Evolutionary conservation across 2,329 filamentous ascomycete species (phyloP).

Genomic region (Fusarium sacchari): DNA sequence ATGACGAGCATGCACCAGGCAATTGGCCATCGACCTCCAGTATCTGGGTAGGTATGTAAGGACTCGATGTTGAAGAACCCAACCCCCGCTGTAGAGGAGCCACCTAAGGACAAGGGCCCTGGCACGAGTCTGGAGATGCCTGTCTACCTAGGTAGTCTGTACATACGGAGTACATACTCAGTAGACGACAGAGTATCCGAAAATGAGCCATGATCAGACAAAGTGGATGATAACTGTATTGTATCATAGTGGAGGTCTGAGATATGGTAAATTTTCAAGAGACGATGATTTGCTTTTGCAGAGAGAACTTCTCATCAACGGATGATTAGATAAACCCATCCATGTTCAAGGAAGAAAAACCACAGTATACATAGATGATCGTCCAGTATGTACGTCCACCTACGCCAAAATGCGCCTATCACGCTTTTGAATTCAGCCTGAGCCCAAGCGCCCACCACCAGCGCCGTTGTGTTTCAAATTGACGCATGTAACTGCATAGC

Average conservation of each 20-base stretch:
- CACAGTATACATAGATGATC: neutral
- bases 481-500: conserved; percentile 16
- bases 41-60: neutral
- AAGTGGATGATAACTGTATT: neutral
- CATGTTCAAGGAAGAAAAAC: neutral
- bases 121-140: conserved; percentile 5
- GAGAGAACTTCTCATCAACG: neutral
- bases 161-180: too few species aligned
- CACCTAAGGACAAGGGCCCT: conserved; percentile 15
- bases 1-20: conserved; percentile 26
- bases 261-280: neutral
- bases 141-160: neutral
- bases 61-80: conserved; percentile 13
- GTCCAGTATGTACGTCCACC: neutral
- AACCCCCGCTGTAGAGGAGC: conserved; percentile 10
- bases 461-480: conserved; percentile 34
- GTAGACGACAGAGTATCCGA: conserved; percentile 8
- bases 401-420: conserved; percentile 5
- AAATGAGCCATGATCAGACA: conserved; percentile 1
- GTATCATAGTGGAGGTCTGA: neutral
- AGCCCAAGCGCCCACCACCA: conserved; percentile 19
- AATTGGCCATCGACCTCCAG: conserved; percentile 21
- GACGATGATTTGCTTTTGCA: neutral
- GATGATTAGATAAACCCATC: neutral
- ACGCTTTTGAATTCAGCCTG: conserved; percentile 10